Percentiles rank a stretch among this genome's conserved stretches.
phyloP scores from a whole-genome alignment of 1,139 yeast species.

The Saccharomyces hybrid region DNA sequence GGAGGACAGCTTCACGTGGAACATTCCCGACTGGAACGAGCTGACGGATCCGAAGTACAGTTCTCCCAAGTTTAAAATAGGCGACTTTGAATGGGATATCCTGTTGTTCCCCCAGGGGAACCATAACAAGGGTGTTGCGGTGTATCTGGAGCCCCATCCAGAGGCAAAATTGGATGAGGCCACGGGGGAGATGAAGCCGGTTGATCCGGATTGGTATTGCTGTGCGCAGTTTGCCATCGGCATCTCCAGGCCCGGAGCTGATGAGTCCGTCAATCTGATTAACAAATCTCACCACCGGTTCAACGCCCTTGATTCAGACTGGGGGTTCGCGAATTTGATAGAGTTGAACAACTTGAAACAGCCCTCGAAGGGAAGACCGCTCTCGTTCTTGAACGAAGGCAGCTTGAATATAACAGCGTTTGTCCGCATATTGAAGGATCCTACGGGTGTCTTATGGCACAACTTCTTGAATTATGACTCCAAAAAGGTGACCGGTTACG shows the following conservation, averaged over 20 bases:
- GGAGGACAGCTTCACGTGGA: constrained; percentile 56
- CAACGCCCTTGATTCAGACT: constrained; percentile 68
- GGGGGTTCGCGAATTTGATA: constrained; percentile 86
- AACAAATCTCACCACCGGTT: constrained; percentile 77
- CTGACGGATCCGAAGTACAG: constrained; percentile 41
- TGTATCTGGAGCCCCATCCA: constrained; percentile 49
- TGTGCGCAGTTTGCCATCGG: constrained; percentile 89
- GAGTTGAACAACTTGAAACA: constrained; percentile 46
- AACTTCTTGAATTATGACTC: constrained; percentile 80
- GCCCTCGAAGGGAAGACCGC: constrained; percentile 26
- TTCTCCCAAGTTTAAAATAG: constrained; percentile 53
- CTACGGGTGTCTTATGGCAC: constrained; percentile 93
- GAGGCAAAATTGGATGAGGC: constrained; percentile 21
- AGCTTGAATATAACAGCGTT: constrained; percentile 66
- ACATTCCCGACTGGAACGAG: constrained; percentile 55
- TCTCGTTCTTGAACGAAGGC: constrained; percentile 46
- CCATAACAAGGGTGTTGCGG: constrained; percentile 44
- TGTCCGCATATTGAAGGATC: constrained; percentile 72
- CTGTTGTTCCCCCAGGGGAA: constrained; percentile 74
- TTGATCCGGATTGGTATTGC: constrained; percentile 59
- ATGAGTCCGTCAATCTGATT: constrained; percentile 53
- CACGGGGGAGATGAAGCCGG: constrained; percentile 32
- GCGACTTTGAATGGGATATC: constrained; percentile 66
- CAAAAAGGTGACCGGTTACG: constrained; percentile 77
- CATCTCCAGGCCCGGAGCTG: constrained; percentile 66